Evolutionary conservation across 768 basidiomycete genomes (phyloP).

Genomic region (Guyanaporus albipodus): DNA sequence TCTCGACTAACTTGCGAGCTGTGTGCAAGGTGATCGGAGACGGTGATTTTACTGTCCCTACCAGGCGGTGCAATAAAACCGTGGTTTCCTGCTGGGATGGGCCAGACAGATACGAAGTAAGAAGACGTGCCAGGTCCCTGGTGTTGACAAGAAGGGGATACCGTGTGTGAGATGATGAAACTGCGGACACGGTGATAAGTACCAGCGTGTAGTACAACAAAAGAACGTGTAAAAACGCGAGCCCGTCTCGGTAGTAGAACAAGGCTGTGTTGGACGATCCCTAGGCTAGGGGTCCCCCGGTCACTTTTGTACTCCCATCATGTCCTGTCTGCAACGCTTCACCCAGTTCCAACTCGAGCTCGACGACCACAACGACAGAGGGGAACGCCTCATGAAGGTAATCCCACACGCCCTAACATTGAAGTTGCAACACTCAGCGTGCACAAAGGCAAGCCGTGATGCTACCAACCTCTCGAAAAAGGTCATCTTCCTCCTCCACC

Average conservation of each 20-base stretch:
- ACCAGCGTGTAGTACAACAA: no score
- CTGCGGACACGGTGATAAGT: slow-evolving; percentile 20
- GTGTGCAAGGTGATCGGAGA: no score
- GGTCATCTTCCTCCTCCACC: slow-evolving; percentile 89
- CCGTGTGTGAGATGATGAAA: slow-evolving; percentile 34
- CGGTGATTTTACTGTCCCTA: no score
- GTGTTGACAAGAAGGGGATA: slow-evolving; percentile 31
- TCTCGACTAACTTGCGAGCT: no score
- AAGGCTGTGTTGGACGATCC: no score
- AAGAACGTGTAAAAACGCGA: no score
- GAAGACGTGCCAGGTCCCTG: neutral
- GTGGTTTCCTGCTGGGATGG: neutral
- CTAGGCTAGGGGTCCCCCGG: no score
- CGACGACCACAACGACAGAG: slow-evolving; percentile 80
- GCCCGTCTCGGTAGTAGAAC: no score
- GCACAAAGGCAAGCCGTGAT: slow-evolving; percentile 69
- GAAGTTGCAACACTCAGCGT: no score
- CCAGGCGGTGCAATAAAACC: slow-evolving; percentile 68
- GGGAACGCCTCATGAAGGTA: slow-evolving; percentile 91
- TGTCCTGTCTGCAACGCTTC: slow-evolving; percentile 38
- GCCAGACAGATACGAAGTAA: neutral
- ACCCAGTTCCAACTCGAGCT: slow-evolving; percentile 63
- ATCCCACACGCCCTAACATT: no score
- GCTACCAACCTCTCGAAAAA: slow-evolving; percentile 91
- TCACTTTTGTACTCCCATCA: no score